phyloP scores from a whole-genome alignment of 805 yeast species.

The Tetrapisispora pingtungensis region DNA sequence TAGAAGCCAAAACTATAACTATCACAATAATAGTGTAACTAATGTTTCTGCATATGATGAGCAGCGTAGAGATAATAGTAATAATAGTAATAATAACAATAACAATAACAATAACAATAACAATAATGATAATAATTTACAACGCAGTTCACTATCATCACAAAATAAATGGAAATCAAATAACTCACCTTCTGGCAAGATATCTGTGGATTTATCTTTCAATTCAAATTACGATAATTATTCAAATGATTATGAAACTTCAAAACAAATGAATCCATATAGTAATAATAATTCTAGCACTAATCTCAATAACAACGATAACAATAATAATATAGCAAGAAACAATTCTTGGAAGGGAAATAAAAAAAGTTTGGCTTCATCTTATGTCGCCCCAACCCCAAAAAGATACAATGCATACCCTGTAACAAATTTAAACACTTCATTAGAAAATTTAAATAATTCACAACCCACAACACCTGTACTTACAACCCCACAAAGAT shows the following conservation, averaged over 20 bases:
- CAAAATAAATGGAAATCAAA: constrained; percentile 15
- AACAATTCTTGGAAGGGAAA: constrained; percentile 1
- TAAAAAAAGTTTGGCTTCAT: constrained; percentile 1
- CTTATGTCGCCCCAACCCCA: constrained; percentile 4
- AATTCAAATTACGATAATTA: background rate
- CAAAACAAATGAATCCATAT: background rate
- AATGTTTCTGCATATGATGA: background rate
- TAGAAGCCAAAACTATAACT: background rate
- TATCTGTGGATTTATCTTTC: background rate
- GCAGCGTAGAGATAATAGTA: background rate
- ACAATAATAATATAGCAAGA: background rate
- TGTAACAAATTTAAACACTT: background rate
- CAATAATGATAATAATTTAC: background rate
- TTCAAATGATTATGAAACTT: background rate
- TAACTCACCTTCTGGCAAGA: background rate
- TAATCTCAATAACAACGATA: background rate
- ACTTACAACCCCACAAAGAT: background rate
- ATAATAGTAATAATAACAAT: background rate
- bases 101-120: background rate
- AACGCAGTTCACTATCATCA: background rate
- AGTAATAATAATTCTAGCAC: background rate
- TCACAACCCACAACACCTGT: background rate
- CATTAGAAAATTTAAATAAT: background rate
- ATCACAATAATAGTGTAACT: background rate
- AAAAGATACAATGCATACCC: constrained; percentile 1